Percentiles rank a stretch among this genome's conserved stretches.
These are phyloP conservation scores for Skeletonema grethae DNA, from an alignment of 108 stramenopile species.

Conservation along the genomic window DNA sequence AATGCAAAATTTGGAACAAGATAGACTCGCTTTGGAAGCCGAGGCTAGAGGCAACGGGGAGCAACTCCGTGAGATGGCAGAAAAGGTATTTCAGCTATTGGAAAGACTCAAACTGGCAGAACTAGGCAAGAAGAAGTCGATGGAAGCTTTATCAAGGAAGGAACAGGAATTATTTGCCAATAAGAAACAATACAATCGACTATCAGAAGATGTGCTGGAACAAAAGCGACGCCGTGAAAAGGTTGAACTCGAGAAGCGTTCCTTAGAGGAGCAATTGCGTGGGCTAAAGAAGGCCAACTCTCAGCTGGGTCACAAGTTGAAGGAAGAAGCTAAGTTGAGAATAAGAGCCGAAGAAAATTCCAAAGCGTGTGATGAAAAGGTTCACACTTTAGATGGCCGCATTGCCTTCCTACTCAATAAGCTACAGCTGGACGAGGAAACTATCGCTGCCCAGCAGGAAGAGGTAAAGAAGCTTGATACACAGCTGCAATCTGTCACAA, in stretches of 20 bases:
- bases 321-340: constrained; percentile 71
- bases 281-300: constrained; percentile 78
- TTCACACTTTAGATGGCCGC: constrained; percentile 66
- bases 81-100: constrained; percentile 86
- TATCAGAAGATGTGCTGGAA: constrained; percentile 72
- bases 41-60: constrained; percentile 81
- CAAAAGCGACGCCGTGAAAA: constrained; percentile 72
- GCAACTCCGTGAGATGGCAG: constrained; percentile 86
- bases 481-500: constrained; percentile 55
- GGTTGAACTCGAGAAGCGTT: constrained; percentile 66
- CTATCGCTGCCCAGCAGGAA: constrained; percentile 59
- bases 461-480: constrained; percentile 73
- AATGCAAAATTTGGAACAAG: constrained; percentile 58
- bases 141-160: constrained; percentile 77
- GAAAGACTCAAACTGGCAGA: constrained; percentile 87
- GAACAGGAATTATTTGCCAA: constrained; percentile 75
- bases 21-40: constrained; percentile 80
- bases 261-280: constrained; percentile 69
- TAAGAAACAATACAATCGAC: constrained; percentile 68
- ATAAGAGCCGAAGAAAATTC: constrained; percentile 68
- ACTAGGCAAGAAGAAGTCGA: constrained; percentile 81
- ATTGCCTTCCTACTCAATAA: constrained; percentile 77
- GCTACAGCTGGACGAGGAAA: constrained; percentile 82
- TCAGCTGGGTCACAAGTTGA: constrained; percentile 63
- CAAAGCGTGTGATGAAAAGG: constrained; percentile 72